These are phyloP conservation scores for Candida succiphila DNA, from an alignment of 805 yeast species.

Conservation along the genomic window DNA sequence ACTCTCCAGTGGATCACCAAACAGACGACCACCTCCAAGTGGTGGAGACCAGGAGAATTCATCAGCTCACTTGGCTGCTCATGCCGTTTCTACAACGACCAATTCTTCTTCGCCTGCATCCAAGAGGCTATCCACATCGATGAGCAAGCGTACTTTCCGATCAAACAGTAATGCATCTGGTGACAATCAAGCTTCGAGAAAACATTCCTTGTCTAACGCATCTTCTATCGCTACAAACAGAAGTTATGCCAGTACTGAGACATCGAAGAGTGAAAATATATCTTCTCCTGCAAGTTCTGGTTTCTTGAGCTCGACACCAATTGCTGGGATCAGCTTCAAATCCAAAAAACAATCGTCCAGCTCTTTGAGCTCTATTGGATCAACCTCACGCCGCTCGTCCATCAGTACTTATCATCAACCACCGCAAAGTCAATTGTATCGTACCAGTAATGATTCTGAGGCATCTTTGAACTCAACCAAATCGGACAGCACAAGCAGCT, in stretches of 20 bases:
- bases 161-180: conserved; percentile 10
- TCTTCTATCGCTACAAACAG: conserved; percentile 1
- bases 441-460: background rate
- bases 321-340: background rate
- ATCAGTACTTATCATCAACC: background rate
- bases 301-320: background rate
- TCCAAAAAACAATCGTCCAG: background rate
- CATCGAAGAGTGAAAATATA: background rate
- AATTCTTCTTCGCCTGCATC: background rate
- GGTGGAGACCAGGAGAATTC: too few species aligned
- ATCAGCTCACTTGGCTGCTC: background rate
- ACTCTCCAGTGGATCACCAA: too few species aligned
- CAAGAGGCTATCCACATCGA: conserved; percentile 16
- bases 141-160: conserved; percentile 23
- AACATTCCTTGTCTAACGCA: conserved; percentile 2
- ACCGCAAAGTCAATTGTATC: background rate
- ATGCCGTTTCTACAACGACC: background rate
- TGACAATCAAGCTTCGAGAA: conserved; percentile 6
- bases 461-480: background rate
- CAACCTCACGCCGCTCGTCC: background rate
- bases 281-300: background rate
- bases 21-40: too few species aligned
- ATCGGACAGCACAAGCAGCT: too few species aligned
- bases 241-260: background rate
- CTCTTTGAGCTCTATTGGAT: background rate